Base-by-base conservation (phyloP, 495 filamentous ascomycete genomes). In the Hypoxylon lienhwacheense region DNA sequence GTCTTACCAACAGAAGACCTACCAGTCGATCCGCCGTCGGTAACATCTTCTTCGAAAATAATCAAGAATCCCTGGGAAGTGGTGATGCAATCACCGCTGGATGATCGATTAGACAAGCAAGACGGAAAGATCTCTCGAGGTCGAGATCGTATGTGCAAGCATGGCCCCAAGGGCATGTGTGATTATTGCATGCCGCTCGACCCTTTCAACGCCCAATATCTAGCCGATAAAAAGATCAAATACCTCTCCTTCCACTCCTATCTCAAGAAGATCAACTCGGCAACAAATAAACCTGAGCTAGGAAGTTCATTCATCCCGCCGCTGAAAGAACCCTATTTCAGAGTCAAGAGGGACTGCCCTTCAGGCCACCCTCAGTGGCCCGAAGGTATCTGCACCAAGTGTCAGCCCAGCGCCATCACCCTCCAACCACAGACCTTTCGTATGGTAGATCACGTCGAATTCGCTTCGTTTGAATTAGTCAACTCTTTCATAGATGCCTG, bases 381-480 rank as follows among this genome's bases (percentile, higher is more conserved):
- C 11, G 90, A 92, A 57, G 93, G 93, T n/a, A 97, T 99, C 56
- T 99, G 93, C 73, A 95, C 90, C 32, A 99, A 97, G 69, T 99
- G 93, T 65, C 93, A 99, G 65, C 93, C 93, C 10, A 96, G 91
- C 49, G 93, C 93, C 19, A 99, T 99, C 68, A 96, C 88, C 33
- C 77, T 99, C 15, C 91, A 97, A 61, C 88, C 89, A 10, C 93
- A 99, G 66, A 78, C 88, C 22, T 99, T 88, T 65, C 88, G 93
- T n/a, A 97, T 91, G 89, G 91, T 99, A 0, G 93, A 99, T 63
- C 93, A 99, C 69, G 91, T 99, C 55, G 95, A 99, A 66, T 97
- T 99, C 66, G 81, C 93, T 2, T 82, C 86, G 1, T 81, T 89
- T 1, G 79, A 80, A 25, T 72, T 97, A 15, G 86, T 99, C 66